Evolutionary conservation across 441 rosid genomes (phyloP).

Genomic region (Populus hybrid): DNA sequence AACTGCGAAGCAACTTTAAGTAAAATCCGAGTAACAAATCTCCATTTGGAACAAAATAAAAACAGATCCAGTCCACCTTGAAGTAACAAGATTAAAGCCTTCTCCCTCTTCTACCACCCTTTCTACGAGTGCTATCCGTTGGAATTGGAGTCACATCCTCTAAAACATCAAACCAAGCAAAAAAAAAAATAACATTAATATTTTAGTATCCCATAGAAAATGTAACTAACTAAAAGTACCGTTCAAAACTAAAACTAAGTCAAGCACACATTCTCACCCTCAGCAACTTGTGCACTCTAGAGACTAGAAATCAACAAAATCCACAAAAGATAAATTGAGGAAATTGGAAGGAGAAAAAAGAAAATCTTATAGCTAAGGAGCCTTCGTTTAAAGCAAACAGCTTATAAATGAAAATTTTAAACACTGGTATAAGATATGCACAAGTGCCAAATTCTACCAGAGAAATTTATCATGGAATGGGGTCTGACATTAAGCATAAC

Average conservation of each 20-base stretch:
- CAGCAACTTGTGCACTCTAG: background rate
- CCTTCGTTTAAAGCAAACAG: background rate
- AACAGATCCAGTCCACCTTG: background rate
- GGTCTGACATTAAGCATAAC: background rate
- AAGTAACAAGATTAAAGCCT: slow-evolving; percentile 37
- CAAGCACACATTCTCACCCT: background rate
- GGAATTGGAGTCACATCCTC: slow-evolving; percentile 66
- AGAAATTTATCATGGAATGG: background rate
- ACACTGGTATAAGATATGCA: background rate
- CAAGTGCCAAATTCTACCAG: background rate
- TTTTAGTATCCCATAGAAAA: too few species aligned
- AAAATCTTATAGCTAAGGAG: background rate
- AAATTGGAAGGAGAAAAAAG: too few species aligned
- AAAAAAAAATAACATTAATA: background rate
- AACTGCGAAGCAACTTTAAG: background rate
- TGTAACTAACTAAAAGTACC: too few species aligned
- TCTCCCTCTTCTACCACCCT: slow-evolving; percentile 63
- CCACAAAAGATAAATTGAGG: background rate
- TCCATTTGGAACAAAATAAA: slow-evolving; percentile 5
- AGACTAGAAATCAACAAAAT: too few species aligned
- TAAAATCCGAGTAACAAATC: background rate
- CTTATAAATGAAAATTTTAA: background rate
- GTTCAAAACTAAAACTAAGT: too few species aligned
- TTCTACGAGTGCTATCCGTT: slow-evolving; percentile 53
- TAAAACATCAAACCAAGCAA: slow-evolving; percentile 3